Conservation (phyloP, 2,329 filamentous ascomycete genomes). For the Dothistroma septosporum region DNA sequence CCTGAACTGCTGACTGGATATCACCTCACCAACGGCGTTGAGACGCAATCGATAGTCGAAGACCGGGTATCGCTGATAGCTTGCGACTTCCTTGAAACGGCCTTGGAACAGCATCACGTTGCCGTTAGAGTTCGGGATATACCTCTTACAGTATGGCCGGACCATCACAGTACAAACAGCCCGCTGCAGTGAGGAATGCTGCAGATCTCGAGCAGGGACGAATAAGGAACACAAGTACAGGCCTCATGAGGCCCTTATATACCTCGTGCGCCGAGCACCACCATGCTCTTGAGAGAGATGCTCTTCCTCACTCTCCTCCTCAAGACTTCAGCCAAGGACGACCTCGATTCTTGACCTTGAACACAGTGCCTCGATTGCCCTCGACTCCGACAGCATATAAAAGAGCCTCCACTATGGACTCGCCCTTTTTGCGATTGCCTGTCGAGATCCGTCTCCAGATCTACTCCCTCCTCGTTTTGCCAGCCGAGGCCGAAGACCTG, state of each 20-base stretch:
- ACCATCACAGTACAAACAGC: neutral
- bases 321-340: neutral
- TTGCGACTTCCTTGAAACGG: neutral
- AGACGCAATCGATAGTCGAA: neutral
- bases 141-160: neutral
- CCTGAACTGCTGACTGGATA: neutral
- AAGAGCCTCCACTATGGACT: slow-evolving; percentile 6
- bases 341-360: slow-evolving; percentile 16
- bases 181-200: slow-evolving; percentile 1
- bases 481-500: slow-evolving; percentile 26
- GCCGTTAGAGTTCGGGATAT: neutral
- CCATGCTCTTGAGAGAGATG: slow-evolving; percentile 8
- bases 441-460: slow-evolving; percentile 47
- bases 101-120: neutral
- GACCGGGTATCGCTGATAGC: neutral
- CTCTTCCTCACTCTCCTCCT: neutral
- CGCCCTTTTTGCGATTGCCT: slow-evolving; percentile 42
- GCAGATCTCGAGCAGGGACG: neutral
- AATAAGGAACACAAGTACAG: slow-evolving; percentile 4
- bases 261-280: slow-evolving; percentile 26
- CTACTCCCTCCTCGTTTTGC: slow-evolving; percentile 44
- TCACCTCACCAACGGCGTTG: neutral
- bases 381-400: slow-evolving; percentile 8
- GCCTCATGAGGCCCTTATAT: slow-evolving; percentile 19
- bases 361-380: slow-evolving; percentile 13